These are phyloP conservation scores for Jacaranda copaia DNA, from an alignment of 257 asterid species.

Conservation along the genomic window DNA sequence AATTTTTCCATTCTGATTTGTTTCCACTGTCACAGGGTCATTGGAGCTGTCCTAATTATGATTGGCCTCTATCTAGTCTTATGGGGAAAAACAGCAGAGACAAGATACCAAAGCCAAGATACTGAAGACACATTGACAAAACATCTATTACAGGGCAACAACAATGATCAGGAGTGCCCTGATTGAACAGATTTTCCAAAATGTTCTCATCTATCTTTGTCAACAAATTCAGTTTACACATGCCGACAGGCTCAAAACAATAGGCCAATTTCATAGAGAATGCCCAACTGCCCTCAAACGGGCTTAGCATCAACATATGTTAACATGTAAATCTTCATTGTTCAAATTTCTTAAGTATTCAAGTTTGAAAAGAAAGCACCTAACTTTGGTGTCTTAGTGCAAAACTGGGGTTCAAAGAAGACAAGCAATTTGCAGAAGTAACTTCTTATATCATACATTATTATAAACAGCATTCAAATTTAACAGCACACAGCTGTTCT, in stretches of 20 bases:
- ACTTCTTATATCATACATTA: conserved; percentile 15
- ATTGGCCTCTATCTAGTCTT: conserved; percentile 76
- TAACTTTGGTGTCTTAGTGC: conserved; percentile 29
- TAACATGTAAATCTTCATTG: conserved; percentile 42
- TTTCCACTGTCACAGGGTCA: conserved; percentile 55
- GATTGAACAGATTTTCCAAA: conserved; percentile 56
- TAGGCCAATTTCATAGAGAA: conserved; percentile 19
- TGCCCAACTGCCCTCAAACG: conserved; percentile 35
- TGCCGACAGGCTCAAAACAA: conserved; percentile 29
- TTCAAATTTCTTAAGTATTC: conserved; percentile 16
- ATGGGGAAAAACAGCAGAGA: conserved; percentile 85
- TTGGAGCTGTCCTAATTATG: conserved; percentile 78
- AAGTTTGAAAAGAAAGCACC: conserved; percentile 26
- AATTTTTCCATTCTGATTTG: background rate
- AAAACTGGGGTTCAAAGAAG: conserved; percentile 15
- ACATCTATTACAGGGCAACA: conserved; percentile 55
- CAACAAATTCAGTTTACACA: conserved; percentile 28
- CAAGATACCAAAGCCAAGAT: conserved; percentile 48
- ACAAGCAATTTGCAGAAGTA: background rate
- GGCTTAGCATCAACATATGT: conserved; percentile 37
- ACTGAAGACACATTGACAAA: conserved; percentile 61
- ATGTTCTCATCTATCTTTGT: conserved; percentile 21
- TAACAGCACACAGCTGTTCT: background rate
- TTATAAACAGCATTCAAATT: conserved; percentile 8
- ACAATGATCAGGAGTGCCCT: conserved; percentile 45